Base-by-base conservation (phyloP, 2,329 filamentous ascomycete species). In the Sarocladium brachiariae region DNA sequence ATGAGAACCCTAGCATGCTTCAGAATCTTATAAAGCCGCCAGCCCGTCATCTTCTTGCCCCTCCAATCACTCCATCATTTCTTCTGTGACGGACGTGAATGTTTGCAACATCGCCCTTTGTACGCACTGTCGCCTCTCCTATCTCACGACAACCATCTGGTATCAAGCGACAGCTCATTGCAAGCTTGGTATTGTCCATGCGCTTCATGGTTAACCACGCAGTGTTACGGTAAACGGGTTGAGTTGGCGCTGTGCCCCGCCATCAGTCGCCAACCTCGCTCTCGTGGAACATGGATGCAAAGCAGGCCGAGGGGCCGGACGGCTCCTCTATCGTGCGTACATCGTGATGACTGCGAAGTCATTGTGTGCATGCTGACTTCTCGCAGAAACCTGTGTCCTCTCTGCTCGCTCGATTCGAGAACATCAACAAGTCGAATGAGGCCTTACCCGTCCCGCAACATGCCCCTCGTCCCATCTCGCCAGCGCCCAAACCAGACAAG, bases 341-440 rank as follows among this genome's bases (percentile, higher is more conserved):
- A 19, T 4, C 34, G 19, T 35, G 37, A 7, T 24, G 16, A 19
- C 50, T 56, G 53, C 65, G 69, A 54, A 66, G 55, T 43, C 18
- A 25, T 18, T 13, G 48, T 27, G 4, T 24, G 9, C 34, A 27
- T 33, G 7, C 41, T 49, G 23, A 37, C 38, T 23, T 25, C 4
- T 23, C n/a, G 27, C 55, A 89, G 86, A 88, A 84, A 71, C 87
- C 89, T 23, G 87, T 93, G 48, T 93, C 88, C 49, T 91, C 87
- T 49, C 74, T 93, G 54, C 79, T 84, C 54, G 88, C 86, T 55
- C 84, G 87, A 59, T 93, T 92, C 65, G 88, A 93, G 72, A 89
- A 85, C 63, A 82, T 92, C 58, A 62, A 60, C 54, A 60, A 57
- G 50, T 53, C 55, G 49, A 55, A 54, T 18, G 52, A 53, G 30